Evolutionary conservation across 495 filamentous ascomycete genomes (phyloP).

Genomic region (Podospora australis): DNA sequence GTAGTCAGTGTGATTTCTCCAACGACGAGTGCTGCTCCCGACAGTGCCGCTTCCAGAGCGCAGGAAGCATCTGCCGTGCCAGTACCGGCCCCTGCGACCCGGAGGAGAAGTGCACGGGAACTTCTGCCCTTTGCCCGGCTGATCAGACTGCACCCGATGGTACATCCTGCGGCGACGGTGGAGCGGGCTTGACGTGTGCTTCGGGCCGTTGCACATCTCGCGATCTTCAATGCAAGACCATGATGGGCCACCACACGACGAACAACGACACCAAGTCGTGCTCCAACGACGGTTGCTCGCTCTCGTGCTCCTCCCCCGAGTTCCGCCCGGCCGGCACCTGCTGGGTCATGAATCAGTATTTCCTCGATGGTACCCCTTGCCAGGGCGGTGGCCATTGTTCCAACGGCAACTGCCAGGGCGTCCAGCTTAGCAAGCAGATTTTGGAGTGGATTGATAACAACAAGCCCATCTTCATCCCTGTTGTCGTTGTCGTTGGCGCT

Average conservation of each 20-base stretch:
- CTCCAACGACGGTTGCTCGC: conserved; percentile 59
- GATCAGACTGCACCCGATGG: conserved; percentile 69
- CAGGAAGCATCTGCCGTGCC: conserved; percentile 66
- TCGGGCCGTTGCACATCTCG: conserved; percentile 94
- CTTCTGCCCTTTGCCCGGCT: conserved; percentile 61
- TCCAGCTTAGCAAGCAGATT: conserved; percentile 53
- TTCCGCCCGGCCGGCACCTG: conserved; percentile 59
- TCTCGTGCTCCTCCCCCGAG: conserved; percentile 69
- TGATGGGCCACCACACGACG: conserved; percentile 72
- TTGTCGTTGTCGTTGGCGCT: conserved; percentile 59
- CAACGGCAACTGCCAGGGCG: conserved; percentile 66
- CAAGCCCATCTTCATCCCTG: conserved; percentile 69
- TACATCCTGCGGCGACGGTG: conserved; percentile 51
- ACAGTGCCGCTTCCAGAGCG: conserved; percentile 64
- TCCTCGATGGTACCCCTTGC: conserved; percentile 88
- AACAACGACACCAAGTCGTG: conserved; percentile 81
- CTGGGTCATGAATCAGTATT: conserved; percentile 79
- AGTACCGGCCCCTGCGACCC: conserved; percentile 78
- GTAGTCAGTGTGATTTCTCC: conserved; percentile 76
- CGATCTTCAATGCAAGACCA: conserved; percentile 78
- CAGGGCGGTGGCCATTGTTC: conserved; percentile 70
- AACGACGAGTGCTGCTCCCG: conserved; percentile 84
- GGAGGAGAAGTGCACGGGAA: conserved; percentile 74
- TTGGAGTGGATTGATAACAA: conserved; percentile 62
- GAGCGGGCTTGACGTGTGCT: conserved; percentile 64